Evolutionary conservation across 2,329 filamentous ascomycete species (phyloP), one percentile per base, ranked within the genome.

Genomic region (Diaporthe eres): DNA sequence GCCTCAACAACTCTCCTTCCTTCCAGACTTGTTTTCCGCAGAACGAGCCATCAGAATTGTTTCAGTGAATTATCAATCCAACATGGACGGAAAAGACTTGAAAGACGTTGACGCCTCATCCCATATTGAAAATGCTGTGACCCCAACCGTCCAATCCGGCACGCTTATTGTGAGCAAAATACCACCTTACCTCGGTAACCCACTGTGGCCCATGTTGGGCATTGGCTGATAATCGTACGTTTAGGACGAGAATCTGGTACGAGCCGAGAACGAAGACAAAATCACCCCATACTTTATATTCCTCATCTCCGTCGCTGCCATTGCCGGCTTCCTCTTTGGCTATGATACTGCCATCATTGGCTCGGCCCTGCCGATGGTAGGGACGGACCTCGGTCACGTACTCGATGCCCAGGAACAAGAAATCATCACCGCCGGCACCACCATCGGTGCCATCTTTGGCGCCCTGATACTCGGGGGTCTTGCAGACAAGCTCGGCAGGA

Each of bases 321-420:
- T 88, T 77, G 87, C 87, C 9, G 88, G 88, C 2, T 87, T 88
- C 77, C 79, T 87, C 0, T 86, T 87, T 70, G 85, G 85, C 55
- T 87, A 87, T 78, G 85, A 87, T 76, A 83, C 81, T 73, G 85
- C 85, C 76, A 86, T 86, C 77, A 80, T 79, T 42, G 76, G 81
- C 7, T 60, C 55, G 31, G 55, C 55, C 55, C 55, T 60, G 55
- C 55, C 55, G 37, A 60, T 60, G 55, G 55, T 60, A 60, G 31
- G 55, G 19, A 39, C 55, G 31, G 55, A 60, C 15, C 55, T 60
- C 9, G 55, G 55, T 5, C 55, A 60, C 6, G 19, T 60, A 2
- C 55, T 60, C 31, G 9, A 37, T 19, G 28, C 28, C 19, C 55
- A 60, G 55, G 55, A 60, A 4, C 55, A 60, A 60, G 55, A 60